Evolutionary conservation across 345 rosid genomes (phyloP), one percentile per base, ranked within the genome.

Genomic region (Pistacia integerrima): DNA sequence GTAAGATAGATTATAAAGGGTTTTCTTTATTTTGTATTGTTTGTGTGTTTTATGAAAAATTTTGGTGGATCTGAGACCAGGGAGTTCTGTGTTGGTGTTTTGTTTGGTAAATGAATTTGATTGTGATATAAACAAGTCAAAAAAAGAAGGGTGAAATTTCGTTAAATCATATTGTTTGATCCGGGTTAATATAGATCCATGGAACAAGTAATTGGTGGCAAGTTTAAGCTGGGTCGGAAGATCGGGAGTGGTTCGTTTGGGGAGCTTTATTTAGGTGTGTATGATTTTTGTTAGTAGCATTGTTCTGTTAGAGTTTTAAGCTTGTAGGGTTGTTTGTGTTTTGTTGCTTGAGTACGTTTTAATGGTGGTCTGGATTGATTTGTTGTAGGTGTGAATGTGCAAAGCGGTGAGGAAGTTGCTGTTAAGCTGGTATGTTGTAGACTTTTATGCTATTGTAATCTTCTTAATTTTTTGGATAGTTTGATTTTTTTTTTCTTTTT

Each of bases 221-320:
- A 91, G 82, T 94, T 85, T 81, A 94, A 87, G 94, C 91, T 94
- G 16, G 98, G 98, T 55, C 84, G 98, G 67, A 94, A 94, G 93
- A 94, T 94, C 80, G 98, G 98, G 66, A 93, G 98, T 81, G 98
- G 98, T 82, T 93, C 97, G 5, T 93, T 94, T 68, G 98, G 98
- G 56, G 98, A 94, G 77, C 89, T 95, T 12, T 93, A 86, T 85
- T 78, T 93, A 76, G 98, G 99, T 95, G 86, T 61, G 73, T 55
- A 14, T 62, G 41, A 51, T 4, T 58, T 76, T 30, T n/a, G 41
- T 60, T 38, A 8, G 13, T 75, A n/a, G 54, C 44, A 33, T 59
- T 74, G 30, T 78, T 48, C 73, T 64, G 48, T 33, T 69, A 33
- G 28, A 70, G 20, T 70, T 69, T 16, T 60, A 28, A 14, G 67